Evolutionary conservation across 495 filamentous ascomycete species (phyloP).

Genomic region (Patellaria atrata): DNA sequence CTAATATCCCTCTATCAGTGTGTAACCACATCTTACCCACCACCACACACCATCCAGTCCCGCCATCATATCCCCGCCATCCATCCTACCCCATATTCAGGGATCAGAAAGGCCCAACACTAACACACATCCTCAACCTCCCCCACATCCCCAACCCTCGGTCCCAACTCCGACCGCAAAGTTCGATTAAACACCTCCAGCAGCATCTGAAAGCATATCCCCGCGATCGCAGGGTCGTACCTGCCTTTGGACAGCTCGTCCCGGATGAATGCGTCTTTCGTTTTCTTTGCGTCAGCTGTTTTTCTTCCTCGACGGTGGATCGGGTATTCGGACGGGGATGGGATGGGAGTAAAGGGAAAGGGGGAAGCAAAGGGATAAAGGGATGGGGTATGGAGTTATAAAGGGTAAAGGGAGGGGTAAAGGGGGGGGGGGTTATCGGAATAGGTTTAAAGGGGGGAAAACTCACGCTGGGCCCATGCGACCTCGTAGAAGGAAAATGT

Average conservation of each 20-base stretch:
- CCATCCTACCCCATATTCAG: no score
- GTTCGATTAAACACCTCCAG: slow-evolving; percentile 71
- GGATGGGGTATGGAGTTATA: background rate
- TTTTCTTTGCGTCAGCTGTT: no score
- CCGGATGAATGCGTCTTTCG: slow-evolving; percentile 73
- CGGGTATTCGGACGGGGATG: no score
- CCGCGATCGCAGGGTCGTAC: slow-evolving; percentile 76
- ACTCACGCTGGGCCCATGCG: slow-evolving; percentile 75
- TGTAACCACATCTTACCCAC: no score
- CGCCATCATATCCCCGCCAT: no score
- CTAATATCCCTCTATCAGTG: no score
- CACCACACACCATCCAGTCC: no score
- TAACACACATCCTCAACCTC: slow-evolving; percentile 34
- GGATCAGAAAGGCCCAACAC: background rate
- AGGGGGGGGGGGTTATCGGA: no score
- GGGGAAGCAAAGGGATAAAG: background rate
- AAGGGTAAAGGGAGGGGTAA: no score
- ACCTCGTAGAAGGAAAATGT: slow-evolving; percentile 77
- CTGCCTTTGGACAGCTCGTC: slow-evolving; percentile 88
- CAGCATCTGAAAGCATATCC: slow-evolving; percentile 85
- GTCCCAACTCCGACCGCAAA: slow-evolving; percentile 63
- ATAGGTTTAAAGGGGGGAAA: background rate
- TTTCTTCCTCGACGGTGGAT: no score
- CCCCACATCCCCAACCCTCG: slow-evolving; percentile 25
- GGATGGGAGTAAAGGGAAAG: slow-evolving; percentile 2